phyloP scores from a whole-genome alignment of 2,329 filamentous ascomycete species.

The Fusarium sp. region DNA sequence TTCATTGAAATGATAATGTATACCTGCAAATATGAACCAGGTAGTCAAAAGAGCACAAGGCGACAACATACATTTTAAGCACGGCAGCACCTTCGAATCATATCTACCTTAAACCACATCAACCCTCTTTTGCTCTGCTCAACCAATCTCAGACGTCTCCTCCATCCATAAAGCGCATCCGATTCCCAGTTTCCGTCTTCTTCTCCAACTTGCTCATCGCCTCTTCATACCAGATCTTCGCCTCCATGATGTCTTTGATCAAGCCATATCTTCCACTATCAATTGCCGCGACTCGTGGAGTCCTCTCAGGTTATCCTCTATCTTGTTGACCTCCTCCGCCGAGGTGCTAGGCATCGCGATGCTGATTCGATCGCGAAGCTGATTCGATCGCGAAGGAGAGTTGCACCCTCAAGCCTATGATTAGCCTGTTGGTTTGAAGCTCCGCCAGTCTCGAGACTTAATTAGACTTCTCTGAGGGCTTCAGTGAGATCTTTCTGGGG shows the following conservation, averaged over 20 bases:
- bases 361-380: not conserved
- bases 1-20: no score
- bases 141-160: not conserved
- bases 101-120: not conserved
- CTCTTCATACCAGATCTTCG: not conserved
- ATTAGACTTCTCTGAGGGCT: accelerated
- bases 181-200: not conserved
- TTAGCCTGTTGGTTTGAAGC: not conserved
- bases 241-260: not conserved
- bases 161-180: not conserved
- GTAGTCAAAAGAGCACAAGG: no score
- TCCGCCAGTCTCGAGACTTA: not conserved
- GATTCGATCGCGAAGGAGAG: not conserved
- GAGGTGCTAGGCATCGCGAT: not conserved
- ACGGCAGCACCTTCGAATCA: not conserved
- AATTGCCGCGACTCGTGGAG: not conserved
- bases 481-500: not conserved
- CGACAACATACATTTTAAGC: not conserved
- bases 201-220: not conserved
- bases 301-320: not conserved
- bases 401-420: not conserved
- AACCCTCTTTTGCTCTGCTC: not conserved
- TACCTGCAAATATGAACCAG: no score
- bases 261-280: accelerated
- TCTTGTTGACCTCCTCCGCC: not conserved